phyloP scores from a whole-genome alignment of 75 land plant genomes.

The Pinus taeda region DNA sequence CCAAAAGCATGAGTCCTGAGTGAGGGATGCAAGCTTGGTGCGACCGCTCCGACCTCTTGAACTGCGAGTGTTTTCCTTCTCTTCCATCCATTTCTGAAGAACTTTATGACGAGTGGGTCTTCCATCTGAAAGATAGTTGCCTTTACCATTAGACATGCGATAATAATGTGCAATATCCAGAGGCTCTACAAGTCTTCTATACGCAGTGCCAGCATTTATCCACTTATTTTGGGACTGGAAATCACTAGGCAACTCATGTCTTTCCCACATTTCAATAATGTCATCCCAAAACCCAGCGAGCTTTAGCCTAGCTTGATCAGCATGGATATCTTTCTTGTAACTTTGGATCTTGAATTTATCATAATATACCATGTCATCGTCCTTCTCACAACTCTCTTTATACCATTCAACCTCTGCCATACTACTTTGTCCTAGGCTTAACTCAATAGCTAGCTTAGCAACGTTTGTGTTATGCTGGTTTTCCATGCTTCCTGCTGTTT shows the following conservation, averaged over 20 bases:
- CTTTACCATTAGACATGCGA: neutral
- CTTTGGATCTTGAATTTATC: neutral
- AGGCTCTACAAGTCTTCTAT: constrained; percentile 14
- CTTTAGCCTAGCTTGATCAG: neutral
- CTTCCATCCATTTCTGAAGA: constrained; percentile 10
- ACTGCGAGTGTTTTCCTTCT: neutral
- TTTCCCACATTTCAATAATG: constrained; percentile 4
- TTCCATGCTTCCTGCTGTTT: neutral
- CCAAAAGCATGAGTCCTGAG: constrained; percentile 3
- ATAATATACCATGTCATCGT: neutral
- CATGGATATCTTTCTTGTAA: neutral
- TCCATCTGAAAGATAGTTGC: neutral
- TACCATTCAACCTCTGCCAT: constrained; percentile 7
- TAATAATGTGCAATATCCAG: constrained; percentile 12
- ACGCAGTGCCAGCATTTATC: constrained; percentile 17
- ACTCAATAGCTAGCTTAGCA: neutral
- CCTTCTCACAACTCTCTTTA: neutral
- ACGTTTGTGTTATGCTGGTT: neutral
- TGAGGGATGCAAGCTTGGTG: constrained; percentile 3
- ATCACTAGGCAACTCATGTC: constrained; percentile 1
- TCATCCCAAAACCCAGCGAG: constrained; percentile 10
- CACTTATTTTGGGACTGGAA: constrained; percentile 14
- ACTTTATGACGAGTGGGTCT: constrained; percentile 1
- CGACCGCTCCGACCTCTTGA: neutral
- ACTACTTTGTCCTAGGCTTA: neutral